Evolutionary conservation across 345 rosid species (phyloP), one percentile per base, ranked within the genome.

Genomic region (Rhizophora apiculata): DNA sequence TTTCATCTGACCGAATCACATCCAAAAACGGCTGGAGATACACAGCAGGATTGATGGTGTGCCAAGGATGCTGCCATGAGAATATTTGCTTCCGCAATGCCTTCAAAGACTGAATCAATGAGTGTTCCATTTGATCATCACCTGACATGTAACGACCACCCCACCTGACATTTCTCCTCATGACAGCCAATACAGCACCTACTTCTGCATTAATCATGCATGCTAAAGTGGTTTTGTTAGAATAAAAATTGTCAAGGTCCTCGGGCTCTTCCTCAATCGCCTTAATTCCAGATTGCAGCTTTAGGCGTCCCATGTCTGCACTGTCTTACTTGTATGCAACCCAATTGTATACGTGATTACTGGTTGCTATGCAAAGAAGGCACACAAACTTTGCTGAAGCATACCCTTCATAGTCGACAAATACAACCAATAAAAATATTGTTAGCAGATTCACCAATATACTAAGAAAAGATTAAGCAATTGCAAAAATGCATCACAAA

Each of bases 121-220:
- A 89, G 76, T 92, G 97, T 62, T 95, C 99, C 37, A 92, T 81
- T 68, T 92, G 98, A 78, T 92, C 99, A 72, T 95, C 99, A 68
- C 97, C 96, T 6, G 97, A 80, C 86, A 90, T 83, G 63, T 92
- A 95, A 57, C 90, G 96, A 73, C 92, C 94, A 20, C 96, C 97
- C 99, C 99, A 95, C 71, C 94, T 85, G n/a, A 90, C 94, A 80
- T 90, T 95, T 85, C 96, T 90, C 81, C 99, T 87, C 99, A 95
- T 92, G 57, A 92, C 89, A 8, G 99, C 90, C 85, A 95, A 86
- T 37, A 95, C 99, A 46, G 97, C 96, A 81, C 96, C 89, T 65
- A 90, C 80, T 80, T 95, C 99, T 0, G 94, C 81, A 78, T 90
- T 92, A 65, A 95, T 87, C 87, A 88, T 84, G 81, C 95, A 94